Evolutionary conservation across 2,329 filamentous ascomycete genomes (phyloP).

Genomic region (Orbilia ellipsospora): DNA sequence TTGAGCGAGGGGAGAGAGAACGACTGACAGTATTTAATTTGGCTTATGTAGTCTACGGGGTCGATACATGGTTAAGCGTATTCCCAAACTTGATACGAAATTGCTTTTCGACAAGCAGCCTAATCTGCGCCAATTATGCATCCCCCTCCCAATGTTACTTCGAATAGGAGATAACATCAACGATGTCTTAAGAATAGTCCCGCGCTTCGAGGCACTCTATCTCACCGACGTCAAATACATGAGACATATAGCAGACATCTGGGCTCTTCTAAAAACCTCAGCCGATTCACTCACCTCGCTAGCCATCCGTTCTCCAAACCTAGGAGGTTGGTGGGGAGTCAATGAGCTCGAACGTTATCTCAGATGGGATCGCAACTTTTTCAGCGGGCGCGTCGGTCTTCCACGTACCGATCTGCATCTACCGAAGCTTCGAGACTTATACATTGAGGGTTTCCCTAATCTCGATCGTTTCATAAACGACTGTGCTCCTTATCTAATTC

Average conservation of each 20-base stretch:
- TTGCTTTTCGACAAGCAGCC: constrained; percentile 24
- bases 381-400: constrained; percentile 2
- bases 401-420: constrained; percentile 11
- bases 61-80: constrained; percentile 14
- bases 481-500: constrained; percentile 30
- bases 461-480: constrained; percentile 21
- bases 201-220: constrained; percentile 25
- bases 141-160: constrained; percentile 27
- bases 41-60: constrained; percentile 6
- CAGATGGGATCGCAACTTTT: neutral
- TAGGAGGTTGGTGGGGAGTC: neutral
- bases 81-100: constrained; percentile 4
- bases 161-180: constrained; percentile 13
- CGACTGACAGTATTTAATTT: neutral
- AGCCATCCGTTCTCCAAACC: constrained; percentile 13
- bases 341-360: constrained; percentile 14
- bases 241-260: constrained; percentile 18
- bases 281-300: constrained; percentile 13
- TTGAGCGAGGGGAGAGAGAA: neutral
- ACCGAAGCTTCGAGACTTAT: constrained; percentile 15
- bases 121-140: constrained; percentile 22
- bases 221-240: constrained; percentile 27
- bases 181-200: neutral
- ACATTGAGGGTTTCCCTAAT: constrained; percentile 24
- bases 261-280: constrained; percentile 17